Evolutionary conservation across 2,329 filamentous ascomycete species (phyloP), one percentile per base, ranked within the genome.

Genomic region (Apiospora sp.): DNA sequence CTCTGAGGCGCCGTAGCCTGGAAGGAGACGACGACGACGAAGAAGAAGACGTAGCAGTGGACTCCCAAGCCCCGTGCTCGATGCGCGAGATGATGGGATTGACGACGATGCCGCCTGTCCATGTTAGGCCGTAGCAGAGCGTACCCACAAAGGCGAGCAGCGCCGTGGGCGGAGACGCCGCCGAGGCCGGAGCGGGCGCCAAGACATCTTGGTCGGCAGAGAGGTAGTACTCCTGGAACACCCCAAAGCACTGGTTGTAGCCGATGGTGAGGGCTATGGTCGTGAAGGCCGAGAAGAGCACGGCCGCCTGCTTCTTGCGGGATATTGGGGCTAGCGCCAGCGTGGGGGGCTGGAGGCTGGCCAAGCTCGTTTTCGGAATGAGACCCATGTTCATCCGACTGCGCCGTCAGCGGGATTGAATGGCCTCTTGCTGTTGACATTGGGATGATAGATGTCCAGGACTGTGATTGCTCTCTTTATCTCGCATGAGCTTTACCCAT

Each of bases 201-300:
- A 87, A 79, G n/a, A 87, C 76, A 10, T 82, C 79, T 74, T 86
- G 82, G 44, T 74, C 75, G 0, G 80, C 70, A 5, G 84, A 86
- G 68, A 85, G 82, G 74, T 87, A 87, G 75, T 85, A 86, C 68
- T 84, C 80, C 74, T 87, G 86, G 71, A 87, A 87, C 13, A 87
- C 84, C 13, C 86, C 85, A 74, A 84, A 88, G 46, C 81, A 82
- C 72, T 87, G 85, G 74, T 87, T 87, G 72, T 87, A 83, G 14
- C 86, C 85, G 68, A 87, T 85, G 4, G 86, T 86, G 30, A 87
- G 80, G 68, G 82, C 82, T 48, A 87, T 85, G 54, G 83, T 83
- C 0, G 83, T 74, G 69, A 87, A 87, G 7, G 82, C 82, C 0
- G 84, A 84, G 24, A 82, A 73, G 19, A 87, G 79, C 30, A 87